Percentiles rank a stretch among this genome's conserved stretches.
These are phyloP conservation scores for Ceratocystis eucalypticola DNA, from an alignment of 2,329 filamentous ascomycete species.

Conservation along the genomic window DNA sequence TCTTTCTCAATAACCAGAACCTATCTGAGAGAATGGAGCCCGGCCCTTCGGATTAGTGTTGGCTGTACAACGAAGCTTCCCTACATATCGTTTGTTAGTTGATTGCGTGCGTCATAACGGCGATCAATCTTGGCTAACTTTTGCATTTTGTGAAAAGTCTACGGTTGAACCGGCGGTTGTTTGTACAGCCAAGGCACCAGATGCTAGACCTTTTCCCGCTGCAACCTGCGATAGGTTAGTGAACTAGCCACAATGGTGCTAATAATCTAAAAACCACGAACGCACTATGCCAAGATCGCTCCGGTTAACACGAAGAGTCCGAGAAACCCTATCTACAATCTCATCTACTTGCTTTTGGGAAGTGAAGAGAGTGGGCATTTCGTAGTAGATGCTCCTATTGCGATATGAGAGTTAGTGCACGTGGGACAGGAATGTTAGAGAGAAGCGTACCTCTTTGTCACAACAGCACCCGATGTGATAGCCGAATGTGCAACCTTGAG, in stretches of 20 bases:
- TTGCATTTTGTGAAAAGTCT: constrained; percentile 23
- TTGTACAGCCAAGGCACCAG: constrained; percentile 41
- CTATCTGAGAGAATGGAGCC: constrained; percentile 43
- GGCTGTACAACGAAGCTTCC: constrained; percentile 47
- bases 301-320: constrained; percentile 51
- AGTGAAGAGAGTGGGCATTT: constrained; percentile 57
- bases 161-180: constrained; percentile 33
- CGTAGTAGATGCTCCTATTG: constrained; percentile 64
- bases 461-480: constrained; percentile 37
- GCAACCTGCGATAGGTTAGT: constrained; percentile 41
- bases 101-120: no score
- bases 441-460: constrained; percentile 46
- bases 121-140: constrained; percentile 24
- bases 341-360: constrained; percentile 55
- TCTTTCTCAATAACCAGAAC: constrained; percentile 70
- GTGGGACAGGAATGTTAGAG: background rate
- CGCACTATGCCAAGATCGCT: constrained; percentile 55
- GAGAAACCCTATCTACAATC: constrained; percentile 61
- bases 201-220: constrained; percentile 57
- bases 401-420: background rate
- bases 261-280: background rate
- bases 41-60: constrained; percentile 35
- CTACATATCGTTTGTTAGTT: constrained; percentile 26
- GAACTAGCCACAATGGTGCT: background rate
- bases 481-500: constrained; percentile 48